Evolutionary conservation across 2,329 filamentous ascomycete species (phyloP).

Genomic region (Ceratocystis variospora): DNA sequence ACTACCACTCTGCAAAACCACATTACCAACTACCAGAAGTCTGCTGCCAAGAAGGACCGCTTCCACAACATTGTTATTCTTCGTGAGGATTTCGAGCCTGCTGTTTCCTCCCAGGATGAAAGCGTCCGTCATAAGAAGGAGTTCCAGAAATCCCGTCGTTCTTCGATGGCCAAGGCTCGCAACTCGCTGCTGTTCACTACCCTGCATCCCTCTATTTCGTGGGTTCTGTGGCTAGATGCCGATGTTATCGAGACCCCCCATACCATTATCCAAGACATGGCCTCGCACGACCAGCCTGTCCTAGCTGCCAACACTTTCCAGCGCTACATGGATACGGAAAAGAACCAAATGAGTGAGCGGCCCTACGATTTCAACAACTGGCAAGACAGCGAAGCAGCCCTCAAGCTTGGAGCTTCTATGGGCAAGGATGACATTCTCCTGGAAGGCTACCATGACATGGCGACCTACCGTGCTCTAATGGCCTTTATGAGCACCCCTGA

Average conservation of each 20-base stretch:
- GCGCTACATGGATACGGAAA: slow-evolving; percentile 56
- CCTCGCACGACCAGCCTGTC: slow-evolving; percentile 73
- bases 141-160: slow-evolving; percentile 74
- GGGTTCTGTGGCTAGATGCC: slow-evolving; percentile 91
- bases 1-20: slow-evolving; percentile 71
- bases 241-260: slow-evolving; percentile 83
- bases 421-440: slow-evolving; percentile 81
- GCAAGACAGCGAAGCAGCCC: slow-evolving; percentile 74
- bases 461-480: slow-evolving; percentile 86
- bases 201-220: slow-evolving; percentile 75
- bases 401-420: slow-evolving; percentile 64
- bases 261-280: slow-evolving; percentile 80
- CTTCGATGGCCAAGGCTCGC: slow-evolving; percentile 83
- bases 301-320: slow-evolving; percentile 96
- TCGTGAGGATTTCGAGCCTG: slow-evolving; percentile 83
- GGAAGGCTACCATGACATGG: slow-evolving; percentile 85
- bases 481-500: slow-evolving; percentile 54
- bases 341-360: slow-evolving; percentile 57
- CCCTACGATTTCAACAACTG: slow-evolving; percentile 97
- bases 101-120: slow-evolving; percentile 68
- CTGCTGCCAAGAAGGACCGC: slow-evolving; percentile 59
- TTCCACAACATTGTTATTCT: slow-evolving; percentile 92
- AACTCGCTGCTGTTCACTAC: slow-evolving; percentile 95
- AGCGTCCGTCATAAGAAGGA: slow-evolving; percentile 79
- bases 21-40: slow-evolving; percentile 70